Evolutionary conservation across 352 stramenopile species (phyloP), one percentile per base, ranked within the genome.

Genomic region (Blastocystis sp.): DNA sequence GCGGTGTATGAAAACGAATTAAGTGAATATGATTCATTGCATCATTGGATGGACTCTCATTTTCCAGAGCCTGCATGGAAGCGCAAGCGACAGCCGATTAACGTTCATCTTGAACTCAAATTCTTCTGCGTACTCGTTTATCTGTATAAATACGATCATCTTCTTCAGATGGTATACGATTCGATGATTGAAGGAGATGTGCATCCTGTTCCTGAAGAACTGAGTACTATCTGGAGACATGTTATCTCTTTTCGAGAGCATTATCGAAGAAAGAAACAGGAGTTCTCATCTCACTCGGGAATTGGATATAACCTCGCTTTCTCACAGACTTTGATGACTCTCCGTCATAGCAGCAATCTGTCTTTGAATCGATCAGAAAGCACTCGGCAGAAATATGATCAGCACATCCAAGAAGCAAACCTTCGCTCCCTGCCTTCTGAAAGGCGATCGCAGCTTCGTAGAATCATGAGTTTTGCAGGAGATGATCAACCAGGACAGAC

Each of bases 51-150:
- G 15, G 73, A 84, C 26, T 66, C 73, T 11, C 73, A 66, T 34
- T 84, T 69, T 43, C 73, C 73, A 47, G 73, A 84, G 73, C 73
- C 73, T n/a, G 13, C 54, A 4, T 84, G 73, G 73, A 64, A 61
- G 9, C 45, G 73, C n/a, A 84, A 84, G 56, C 50, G 54, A 4
- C 73, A 84, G 15, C 73, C 73, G 20, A 66, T 84, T 43, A 20
- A 84, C 29, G 50, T 41, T 20, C n/a, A 18, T 15, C 29, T 84
- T 13, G 73, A 84, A 45, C 54, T 84, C 20, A 64, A 66, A 13
- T 45, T 47, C 29, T 66, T 84, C 37, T 47, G 43, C 7, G 50
- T 68, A 18, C 55, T 84, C 45, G 47, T 66, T 23, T 43, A 84
- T 64, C 56, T 84, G 4, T 84, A 37, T n/a, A 23, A 53, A 18